phyloP scores from a whole-genome alignment of 2,329 filamentous ascomycete genomes.

The Neoscytalidium dimidiatum region DNA sequence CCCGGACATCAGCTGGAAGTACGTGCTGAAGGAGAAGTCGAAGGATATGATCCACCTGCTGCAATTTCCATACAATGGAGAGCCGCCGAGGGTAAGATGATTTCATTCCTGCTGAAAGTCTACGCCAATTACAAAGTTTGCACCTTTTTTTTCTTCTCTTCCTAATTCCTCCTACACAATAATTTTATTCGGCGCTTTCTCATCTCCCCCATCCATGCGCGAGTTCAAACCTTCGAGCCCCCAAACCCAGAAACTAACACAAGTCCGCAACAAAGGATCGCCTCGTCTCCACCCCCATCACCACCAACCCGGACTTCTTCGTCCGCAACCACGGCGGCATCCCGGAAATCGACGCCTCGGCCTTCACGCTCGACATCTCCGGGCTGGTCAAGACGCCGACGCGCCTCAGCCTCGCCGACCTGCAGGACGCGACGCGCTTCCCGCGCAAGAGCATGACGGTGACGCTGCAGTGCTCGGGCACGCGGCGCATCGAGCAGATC shows the following conservation, averaged over 20 bases:
- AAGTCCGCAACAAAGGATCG: conserved; percentile 39
- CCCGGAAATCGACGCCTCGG: conserved; percentile 61
- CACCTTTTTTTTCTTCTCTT: too few species aligned
- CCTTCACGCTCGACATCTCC: conserved; percentile 58
- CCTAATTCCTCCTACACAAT: too few species aligned
- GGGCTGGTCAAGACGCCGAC: conserved; percentile 63
- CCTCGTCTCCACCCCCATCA: conserved; percentile 60
- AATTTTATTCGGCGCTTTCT: too few species aligned
- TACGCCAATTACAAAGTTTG: too few species aligned
- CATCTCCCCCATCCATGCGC: not conserved
- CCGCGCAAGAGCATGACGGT: conserved; percentile 60
- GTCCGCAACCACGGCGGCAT: conserved; percentile 74
- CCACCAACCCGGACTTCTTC: conserved; percentile 64
- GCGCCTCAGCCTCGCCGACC: conserved; percentile 58
- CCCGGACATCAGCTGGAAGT: conserved; percentile 57
- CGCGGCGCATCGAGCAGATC: conserved; percentile 70
- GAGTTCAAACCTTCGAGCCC: too few species aligned
- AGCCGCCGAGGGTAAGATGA: conserved; percentile 40
- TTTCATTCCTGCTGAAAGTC: too few species aligned
- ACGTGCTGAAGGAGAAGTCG: conserved; percentile 47
- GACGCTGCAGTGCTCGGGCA: conserved; percentile 69
- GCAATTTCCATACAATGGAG: conserved; percentile 52
- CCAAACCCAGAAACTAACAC: not conserved
- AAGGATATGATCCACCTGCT: conserved; percentile 51
- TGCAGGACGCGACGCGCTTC: conserved; percentile 62